Evolutionary conservation across 345 rosid genomes (phyloP).

Genomic region (Pistacia vera): DNA sequence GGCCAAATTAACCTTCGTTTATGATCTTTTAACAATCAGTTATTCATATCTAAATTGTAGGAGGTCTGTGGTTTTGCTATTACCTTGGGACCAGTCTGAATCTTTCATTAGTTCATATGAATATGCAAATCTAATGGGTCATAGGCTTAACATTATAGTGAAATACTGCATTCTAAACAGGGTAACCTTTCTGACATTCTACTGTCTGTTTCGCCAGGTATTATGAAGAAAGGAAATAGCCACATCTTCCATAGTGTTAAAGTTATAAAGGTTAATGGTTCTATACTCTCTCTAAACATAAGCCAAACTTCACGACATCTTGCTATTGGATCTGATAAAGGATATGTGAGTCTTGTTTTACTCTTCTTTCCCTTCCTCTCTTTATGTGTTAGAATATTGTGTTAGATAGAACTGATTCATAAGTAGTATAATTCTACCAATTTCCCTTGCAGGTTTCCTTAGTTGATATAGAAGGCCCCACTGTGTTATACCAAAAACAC

Average conservation of each 20-base stretch:
- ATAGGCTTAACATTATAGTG: not conserved
- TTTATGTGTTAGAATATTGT: no score
- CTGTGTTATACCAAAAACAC: slow-evolving; percentile 53
- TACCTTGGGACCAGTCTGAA: not conserved
- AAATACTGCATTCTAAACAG: not conserved
- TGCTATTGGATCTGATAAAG: slow-evolving; percentile 81
- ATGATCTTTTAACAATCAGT: not conserved
- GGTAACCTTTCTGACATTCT: not conserved
- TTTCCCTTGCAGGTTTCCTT: slow-evolving; percentile 59
- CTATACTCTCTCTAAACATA: slow-evolving; percentile 56
- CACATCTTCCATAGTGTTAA: slow-evolving; percentile 66
- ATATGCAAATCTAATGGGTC: not conserved
- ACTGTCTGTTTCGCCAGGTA: slow-evolving; percentile 42
- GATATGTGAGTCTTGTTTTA: slow-evolving; percentile 60
- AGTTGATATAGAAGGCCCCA: slow-evolving; percentile 61
- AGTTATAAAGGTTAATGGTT: slow-evolving; percentile 66
- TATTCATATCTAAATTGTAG: not conserved
- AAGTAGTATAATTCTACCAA: not conserved
- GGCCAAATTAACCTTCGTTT: not conserved
- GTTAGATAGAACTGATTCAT: not conserved
- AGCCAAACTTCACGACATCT: slow-evolving; percentile 58
- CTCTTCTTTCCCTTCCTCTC: not conserved
- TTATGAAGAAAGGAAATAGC: slow-evolving; percentile 65
- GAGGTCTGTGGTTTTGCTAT: not conserved
- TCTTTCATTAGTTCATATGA: not conserved